Base-by-base conservation (phyloP, 1,139 yeast species). In the Arxiozyma telluris region DNA sequence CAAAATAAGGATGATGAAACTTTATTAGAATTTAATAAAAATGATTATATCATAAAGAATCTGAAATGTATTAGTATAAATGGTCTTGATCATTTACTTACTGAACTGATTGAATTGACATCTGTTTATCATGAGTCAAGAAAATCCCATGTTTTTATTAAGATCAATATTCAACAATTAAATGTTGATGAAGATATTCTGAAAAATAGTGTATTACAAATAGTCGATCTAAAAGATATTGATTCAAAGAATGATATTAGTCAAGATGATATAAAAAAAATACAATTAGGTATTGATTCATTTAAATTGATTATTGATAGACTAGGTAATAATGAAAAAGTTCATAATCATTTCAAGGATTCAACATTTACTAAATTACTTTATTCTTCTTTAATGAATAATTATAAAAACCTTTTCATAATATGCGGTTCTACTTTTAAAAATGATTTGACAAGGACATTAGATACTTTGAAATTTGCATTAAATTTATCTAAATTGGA, bases 311-410 rank as follows among this genome's bases (percentile, higher is more conserved):
- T 89, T 20, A 87, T 89, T 51, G 83, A 87, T 61, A 80, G 93
- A 0, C 75, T 90, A 53, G 84, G 95, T 0, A 94, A 85, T 61
- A 79, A 44, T 21, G 49, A 49, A 83, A 3, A 81, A 77, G 59
- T 18, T 20, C 27, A 50, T 39, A 23, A 21, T 5, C 95, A 95
- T 0, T 88, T 87, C 62, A 74, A 96, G 57, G 96, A 88, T 63
- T 87, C 96, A 0, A 87, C 87, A 62, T 75, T 90, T 54, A 89
- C 97, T 0, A 75, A 96, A 56, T 82, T 90, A 17, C 71, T 90
- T 46, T 95, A 88, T 67, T 95, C 88, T 62, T 83, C 95, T 0
- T 72, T 90, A 27, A 96, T 96, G 3, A 96, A 96, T 1, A 89
- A 90, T 67, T 83, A 94, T 1, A 74, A 93, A 55, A 90, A 96